Conservation (phyloP, 129 eudicot species). For the Chrysanthemum lavandulifolium region DNA sequence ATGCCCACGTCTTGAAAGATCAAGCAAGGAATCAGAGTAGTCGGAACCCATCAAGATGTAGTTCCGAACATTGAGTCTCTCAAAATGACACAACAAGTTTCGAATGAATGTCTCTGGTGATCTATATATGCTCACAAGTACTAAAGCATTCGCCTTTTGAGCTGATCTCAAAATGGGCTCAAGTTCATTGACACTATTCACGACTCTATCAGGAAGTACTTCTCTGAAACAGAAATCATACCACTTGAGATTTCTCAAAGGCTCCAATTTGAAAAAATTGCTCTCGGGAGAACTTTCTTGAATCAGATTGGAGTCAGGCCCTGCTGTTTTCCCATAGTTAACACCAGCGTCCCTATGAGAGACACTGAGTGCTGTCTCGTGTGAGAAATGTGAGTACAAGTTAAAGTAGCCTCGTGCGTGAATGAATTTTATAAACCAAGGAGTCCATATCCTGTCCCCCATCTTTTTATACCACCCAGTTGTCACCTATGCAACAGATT, state of each 20-base stretch:
- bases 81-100: slow-evolving; percentile 86
- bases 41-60: slow-evolving; percentile 59
- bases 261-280: slow-evolving; percentile 43
- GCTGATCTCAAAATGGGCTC: slow-evolving; percentile 43
- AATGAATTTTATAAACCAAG: slow-evolving; percentile 90
- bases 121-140: slow-evolving; percentile 50
- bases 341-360: slow-evolving; percentile 95
- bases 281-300: slow-evolving; percentile 44
- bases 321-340: slow-evolving; percentile 89
- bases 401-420: slow-evolving; percentile 81
- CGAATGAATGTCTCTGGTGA: slow-evolving; percentile 40
- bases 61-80: slow-evolving; percentile 56
- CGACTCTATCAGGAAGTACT: slow-evolving; percentile 58
- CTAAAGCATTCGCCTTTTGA: slow-evolving; percentile 46
- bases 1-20: slow-evolving; percentile 85
- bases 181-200: slow-evolving; percentile 48
- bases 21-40: slow-evolving; percentile 48
- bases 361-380: slow-evolving; percentile 80
- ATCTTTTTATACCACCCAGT: slow-evolving; percentile 90
- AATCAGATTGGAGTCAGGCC: slow-evolving; percentile 80
- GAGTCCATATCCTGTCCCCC: slow-evolving; percentile 97
- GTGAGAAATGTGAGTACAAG: slow-evolving; percentile 68
- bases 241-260: slow-evolving; percentile 78
- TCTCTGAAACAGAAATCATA: slow-evolving; percentile 84
- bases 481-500: slow-evolving; percentile 58